Percentiles rank a stretch among this genome's conserved stretches.
Conservation (phyloP, 108 stramenopile species). For the Craspedostauros australis region DNA sequence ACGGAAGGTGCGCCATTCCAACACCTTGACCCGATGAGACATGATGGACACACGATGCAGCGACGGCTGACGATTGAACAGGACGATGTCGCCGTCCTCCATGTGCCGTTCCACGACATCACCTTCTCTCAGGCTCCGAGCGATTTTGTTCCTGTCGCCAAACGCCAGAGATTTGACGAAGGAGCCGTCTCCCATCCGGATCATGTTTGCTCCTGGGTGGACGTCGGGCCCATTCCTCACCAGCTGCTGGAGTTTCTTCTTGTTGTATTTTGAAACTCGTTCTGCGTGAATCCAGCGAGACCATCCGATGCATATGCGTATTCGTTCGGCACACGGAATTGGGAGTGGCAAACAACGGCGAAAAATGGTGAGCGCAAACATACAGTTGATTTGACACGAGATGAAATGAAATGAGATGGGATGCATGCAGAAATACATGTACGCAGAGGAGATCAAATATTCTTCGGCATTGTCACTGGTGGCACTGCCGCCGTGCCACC, state of each 20-base stretch:
- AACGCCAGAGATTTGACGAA: conserved; percentile 86
- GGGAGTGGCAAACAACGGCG: no score
- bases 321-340: no score
- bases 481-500: no score
- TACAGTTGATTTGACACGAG: no score
- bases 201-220: conserved; percentile 97
- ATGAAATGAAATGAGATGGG: no score
- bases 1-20: conserved; percentile 94
- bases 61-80: conserved; percentile 99
- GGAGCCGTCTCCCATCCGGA: conserved; percentile 61
- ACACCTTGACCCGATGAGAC: conserved; percentile 92
- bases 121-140: conserved; percentile 78
- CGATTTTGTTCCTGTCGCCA: conserved; percentile 82
- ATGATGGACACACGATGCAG: conserved; percentile 98
- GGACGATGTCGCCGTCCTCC: conserved; percentile 94
- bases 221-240: conserved; percentile 90
- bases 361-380: no score
- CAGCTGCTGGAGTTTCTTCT: conserved; percentile 78
- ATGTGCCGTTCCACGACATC: conserved; percentile 99
- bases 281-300: no score
- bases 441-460: no score
- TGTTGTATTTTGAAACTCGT: conserved; percentile 91
- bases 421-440: no score
- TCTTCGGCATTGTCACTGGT: no score
- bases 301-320: no score